These are phyloP conservation scores for Zanthoxylum bungeanum DNA, from an alignment of 345 rosid species.

Conservation along the genomic window DNA sequence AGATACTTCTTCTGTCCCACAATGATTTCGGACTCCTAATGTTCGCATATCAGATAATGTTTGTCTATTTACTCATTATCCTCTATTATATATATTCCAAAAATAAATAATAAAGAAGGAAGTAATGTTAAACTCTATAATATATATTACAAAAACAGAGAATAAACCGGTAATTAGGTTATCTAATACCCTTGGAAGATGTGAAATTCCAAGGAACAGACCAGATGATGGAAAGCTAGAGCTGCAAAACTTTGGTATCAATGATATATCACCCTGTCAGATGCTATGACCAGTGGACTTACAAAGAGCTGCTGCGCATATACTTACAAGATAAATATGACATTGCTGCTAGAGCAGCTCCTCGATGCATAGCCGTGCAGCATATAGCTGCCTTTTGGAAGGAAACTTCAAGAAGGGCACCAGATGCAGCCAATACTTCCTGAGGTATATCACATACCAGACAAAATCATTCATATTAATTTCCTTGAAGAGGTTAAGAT, in stretches of 20 bases:
- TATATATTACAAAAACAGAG: not conserved
- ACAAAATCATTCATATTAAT: conserved; percentile 11
- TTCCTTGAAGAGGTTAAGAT: not conserved
- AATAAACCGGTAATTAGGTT: not conserved
- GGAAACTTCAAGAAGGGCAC: conserved; percentile 77
- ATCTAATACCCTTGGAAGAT: not conserved
- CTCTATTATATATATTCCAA: not conserved
- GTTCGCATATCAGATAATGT: not conserved
- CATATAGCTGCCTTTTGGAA: conserved; percentile 97
- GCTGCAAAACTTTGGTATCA: too few species aligned
- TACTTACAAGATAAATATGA: conserved; percentile 85
- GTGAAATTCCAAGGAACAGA: not conserved
- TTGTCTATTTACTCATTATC: not conserved
- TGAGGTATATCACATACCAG: conserved; percentile 26
- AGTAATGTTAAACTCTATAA: not conserved
- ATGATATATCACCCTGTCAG: not conserved
- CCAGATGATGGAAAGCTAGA: not conserved
- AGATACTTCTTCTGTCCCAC: not conserved
- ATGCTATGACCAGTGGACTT: not conserved
- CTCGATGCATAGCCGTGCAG: conserved; percentile 99
- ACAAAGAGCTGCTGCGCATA: not conserved
- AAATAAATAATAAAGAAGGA: not conserved
- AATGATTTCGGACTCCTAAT: not conserved
- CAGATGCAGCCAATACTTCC: conserved; percentile 79
- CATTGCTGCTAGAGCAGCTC: conserved; percentile 95